Percentiles rank a stretch among this genome's conserved stretches.
Evolutionary conservation across 768 basidiomycete species (phyloP).

Genomic region (Phlebiopsis flavidoalba): DNA sequence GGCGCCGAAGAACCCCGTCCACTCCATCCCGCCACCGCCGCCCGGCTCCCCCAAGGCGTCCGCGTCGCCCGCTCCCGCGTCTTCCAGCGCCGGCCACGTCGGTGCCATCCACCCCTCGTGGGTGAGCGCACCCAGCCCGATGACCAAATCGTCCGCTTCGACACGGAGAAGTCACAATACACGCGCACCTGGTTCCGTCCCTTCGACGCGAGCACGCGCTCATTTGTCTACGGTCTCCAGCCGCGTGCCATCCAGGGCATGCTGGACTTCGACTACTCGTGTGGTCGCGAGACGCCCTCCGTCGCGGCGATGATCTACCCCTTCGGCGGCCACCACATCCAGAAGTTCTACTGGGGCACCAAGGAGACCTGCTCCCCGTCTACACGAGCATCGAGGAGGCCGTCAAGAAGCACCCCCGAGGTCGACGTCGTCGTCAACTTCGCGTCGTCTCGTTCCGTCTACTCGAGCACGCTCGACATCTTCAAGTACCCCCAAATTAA

Average conservation of each 20-base stretch:
- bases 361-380: conserved; percentile 98
- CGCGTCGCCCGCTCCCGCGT: conserved; percentile 26
- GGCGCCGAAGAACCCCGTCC: conserved; percentile 33
- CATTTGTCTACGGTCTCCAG: conserved; percentile 97
- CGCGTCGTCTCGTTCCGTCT: conserved; percentile 89
- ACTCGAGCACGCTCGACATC: conserved; percentile 91
- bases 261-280: conserved; percentile 99
- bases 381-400: conserved; percentile 92
- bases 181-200: conserved; percentile 81
- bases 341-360: conserved; percentile 99
- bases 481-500: conserved; percentile 65
- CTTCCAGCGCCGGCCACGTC: conserved; percentile 21
- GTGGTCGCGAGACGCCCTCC: conserved; percentile 83
- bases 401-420: conserved; percentile 89
- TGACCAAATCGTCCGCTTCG: conserved; percentile 91
- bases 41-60: conserved; percentile 34
- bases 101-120: conserved; percentile 71
- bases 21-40: conserved; percentile 42
- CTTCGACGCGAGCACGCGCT: conserved; percentile 90
- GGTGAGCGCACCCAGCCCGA: conserved; percentile 79
- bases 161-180: conserved; percentile 31
- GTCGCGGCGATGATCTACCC: conserved; percentile 99
- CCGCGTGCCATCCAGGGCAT: conserved; percentile 98
- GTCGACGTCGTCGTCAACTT: conserved; percentile 99
- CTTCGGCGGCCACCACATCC: conserved; percentile 99